phyloP scores from a whole-genome alignment of 2,329 filamentous ascomycete species.

The Penicillium paneum region DNA sequence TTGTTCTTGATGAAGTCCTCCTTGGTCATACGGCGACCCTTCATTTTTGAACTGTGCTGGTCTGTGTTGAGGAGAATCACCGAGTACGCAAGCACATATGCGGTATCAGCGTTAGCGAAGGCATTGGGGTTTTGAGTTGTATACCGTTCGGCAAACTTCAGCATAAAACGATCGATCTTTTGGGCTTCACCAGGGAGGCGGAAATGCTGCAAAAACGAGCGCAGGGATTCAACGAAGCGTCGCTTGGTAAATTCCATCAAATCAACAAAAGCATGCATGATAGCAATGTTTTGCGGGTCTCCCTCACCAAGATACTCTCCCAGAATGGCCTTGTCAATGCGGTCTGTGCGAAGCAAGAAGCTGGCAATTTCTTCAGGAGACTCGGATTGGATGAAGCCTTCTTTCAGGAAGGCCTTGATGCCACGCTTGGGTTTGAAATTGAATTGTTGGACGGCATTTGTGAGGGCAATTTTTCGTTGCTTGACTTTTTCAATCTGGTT shows the following conservation, averaged over 20 bases:
- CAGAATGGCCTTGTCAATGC: conserved; percentile 84
- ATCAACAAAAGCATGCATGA: conserved; percentile 98
- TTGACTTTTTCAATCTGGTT: conserved; percentile 93
- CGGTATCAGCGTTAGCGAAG: conserved; percentile 96
- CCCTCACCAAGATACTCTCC: conserved; percentile 95
- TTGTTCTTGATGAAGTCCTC: conserved; percentile 99
- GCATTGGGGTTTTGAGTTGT: conserved; percentile 93
- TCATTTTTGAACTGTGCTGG: conserved; percentile 84
- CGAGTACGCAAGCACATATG: conserved; percentile 92
- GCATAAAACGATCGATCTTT: conserved; percentile 99
- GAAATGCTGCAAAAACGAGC: conserved; percentile 91
- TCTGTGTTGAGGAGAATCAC: conserved; percentile 97
- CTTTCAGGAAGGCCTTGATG: conserved; percentile 75
- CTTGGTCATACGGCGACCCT: conserved; percentile 79
- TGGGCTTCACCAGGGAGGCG: conserved; percentile 92
- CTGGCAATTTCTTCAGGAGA: conserved; percentile 75
- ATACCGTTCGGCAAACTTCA: conserved; percentile 97
- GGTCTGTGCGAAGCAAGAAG: conserved; percentile 78
- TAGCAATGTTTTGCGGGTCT: conserved; percentile 87
- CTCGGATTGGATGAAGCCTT: conserved; percentile 82
- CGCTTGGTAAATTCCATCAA: conserved; percentile 88
- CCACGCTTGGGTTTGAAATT: conserved; percentile 98
- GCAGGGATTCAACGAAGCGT: conserved; percentile 86
- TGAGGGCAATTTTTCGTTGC: conserved; percentile 85
- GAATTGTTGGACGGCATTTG: conserved; percentile 84